Base-by-base conservation (phyloP, 257 asterid genomes). In the Primulina tabacum region DNA sequence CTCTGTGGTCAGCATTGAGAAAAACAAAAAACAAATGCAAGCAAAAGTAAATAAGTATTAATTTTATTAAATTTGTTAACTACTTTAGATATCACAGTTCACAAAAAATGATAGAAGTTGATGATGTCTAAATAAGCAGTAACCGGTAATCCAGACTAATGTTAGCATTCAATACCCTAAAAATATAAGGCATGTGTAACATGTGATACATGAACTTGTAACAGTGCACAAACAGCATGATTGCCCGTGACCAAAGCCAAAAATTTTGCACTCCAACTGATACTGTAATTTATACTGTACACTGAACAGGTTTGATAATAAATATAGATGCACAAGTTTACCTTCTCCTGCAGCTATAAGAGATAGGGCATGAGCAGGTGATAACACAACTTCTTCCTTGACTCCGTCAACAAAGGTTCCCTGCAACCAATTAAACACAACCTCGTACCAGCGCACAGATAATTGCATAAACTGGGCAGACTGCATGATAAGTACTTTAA, bases 311-410 rank as follows among this genome's bases (percentile, higher is more conserved):
- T 16, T 12, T 38, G 30, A 43, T 29, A 47, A 68, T 32, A 73
- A 64, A 68, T 47, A 77, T 52, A 67, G 59, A 65, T 20, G 71
- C 14, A 40, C 35, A 68, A 56, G 60, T 60, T 72, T 73, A 94
- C 99, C 99, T 92, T 94, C 98, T 82, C 99, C 99, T 57, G 99
- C 96, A 57, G 99, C 99, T 82, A 94, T 92, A 50, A 94, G 95
- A 76, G 98, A 94, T 65, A 94, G 95, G 53, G 98, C 99, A 76
- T 94, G 99, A 53, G 99, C 99, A 62, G 99, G 97, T 76, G 99
- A 94, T 68, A 94, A 80, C 71, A 94, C 88, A 47, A 94, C 99
- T 77, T 94, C 99, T 80, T 94, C 99, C 80, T 94, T 94, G 56
- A 94, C 88, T 77, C 99, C 99, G 80, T 94, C 99, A 40, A 94